A percentile compares a stretch with the other conserved stretches of the same genome.
These are phyloP conservation scores for Malbranchea zuffiana DNA, from an alignment of 2,329 filamentous ascomycete genomes.

Conservation along the genomic window DNA sequence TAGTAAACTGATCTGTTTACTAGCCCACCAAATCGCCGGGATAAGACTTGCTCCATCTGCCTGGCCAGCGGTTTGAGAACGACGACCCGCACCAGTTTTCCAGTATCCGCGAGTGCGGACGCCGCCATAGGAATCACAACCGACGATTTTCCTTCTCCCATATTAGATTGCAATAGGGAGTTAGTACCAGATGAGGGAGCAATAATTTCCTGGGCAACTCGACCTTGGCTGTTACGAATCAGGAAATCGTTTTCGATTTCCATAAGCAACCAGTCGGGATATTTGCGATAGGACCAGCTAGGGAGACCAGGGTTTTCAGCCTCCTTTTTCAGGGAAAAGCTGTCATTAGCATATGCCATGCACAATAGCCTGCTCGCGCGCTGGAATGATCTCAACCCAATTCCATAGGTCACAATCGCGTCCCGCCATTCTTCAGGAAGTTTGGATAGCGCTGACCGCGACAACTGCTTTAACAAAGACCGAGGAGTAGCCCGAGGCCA, in stretches of 20 bases:
- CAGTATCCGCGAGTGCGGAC: conserved; percentile 39
- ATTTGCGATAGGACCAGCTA: conserved; percentile 41
- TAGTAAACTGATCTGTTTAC: conserved; percentile 42
- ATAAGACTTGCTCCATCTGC: conserved; percentile 48
- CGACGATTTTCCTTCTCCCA: conserved; percentile 58
- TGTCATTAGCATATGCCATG: conserved; percentile 7
- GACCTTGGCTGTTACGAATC: conserved; percentile 49
- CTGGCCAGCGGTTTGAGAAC: conserved; percentile 49
- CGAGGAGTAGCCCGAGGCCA: not conserved
- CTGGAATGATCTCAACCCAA: not conserved
- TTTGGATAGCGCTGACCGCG: not conserved
- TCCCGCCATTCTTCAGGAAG: not conserved
- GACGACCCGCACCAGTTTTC: conserved; percentile 44
- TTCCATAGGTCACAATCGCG: not conserved
- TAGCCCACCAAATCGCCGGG: conserved; percentile 43
- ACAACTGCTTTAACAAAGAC: not conserved
- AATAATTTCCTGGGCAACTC: conserved; percentile 50
- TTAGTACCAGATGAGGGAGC: conserved; percentile 34
- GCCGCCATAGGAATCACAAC: conserved; percentile 56
- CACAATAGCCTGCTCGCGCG: not conserved
- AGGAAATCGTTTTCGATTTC: conserved; percentile 54
- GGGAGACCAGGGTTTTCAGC: conserved; percentile 43
- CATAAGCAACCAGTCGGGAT: conserved; percentile 52
- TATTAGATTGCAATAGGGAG: conserved; percentile 52
- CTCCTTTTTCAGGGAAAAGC: conserved; percentile 22